Conservation (phyloP, 306 rosid species). For the Hippophae rhamnoides region DNA sequence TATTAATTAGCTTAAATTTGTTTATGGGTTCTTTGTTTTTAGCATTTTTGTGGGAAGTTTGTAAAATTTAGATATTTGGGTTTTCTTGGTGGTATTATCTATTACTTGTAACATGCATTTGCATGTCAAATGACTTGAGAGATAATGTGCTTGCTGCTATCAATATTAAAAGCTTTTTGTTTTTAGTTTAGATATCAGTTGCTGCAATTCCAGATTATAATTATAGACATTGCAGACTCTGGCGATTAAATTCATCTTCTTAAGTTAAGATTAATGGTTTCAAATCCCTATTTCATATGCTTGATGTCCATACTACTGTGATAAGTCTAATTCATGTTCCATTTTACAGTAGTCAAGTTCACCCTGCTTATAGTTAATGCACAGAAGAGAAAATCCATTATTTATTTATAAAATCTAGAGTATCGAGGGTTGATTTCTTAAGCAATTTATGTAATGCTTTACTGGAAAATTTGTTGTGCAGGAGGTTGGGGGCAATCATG, state of each 20-base stretch:
- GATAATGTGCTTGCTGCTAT: too few species aligned
- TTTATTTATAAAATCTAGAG: not conserved
- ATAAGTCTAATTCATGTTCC: not conserved
- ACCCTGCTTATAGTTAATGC: not conserved
- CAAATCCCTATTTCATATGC: too few species aligned
- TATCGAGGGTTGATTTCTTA: not conserved
- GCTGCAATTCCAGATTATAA: too few species aligned
- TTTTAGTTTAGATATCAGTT: too few species aligned
- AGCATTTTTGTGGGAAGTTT: not conserved
- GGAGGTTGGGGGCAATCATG: slow-evolving; percentile 99
- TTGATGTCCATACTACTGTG: too few species aligned
- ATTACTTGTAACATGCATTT: not conserved
- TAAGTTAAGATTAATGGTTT: too few species aligned
- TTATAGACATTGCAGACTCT: too few species aligned
- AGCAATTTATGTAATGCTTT: not conserved
- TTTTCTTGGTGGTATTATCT: not conserved
- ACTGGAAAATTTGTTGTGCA: slow-evolving; percentile 26
- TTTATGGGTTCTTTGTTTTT: not conserved
- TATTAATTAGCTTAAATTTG: not conserved
- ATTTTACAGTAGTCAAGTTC: not conserved
- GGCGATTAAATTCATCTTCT: too few species aligned
- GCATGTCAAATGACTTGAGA: too few species aligned
- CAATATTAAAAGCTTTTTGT: too few species aligned
- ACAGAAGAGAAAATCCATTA: slow-evolving; percentile 1
- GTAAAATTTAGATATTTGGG: not conserved